Evolutionary conservation across 768 basidiomycete genomes (phyloP).

Genomic region (Lentinula aciculospora): DNA sequence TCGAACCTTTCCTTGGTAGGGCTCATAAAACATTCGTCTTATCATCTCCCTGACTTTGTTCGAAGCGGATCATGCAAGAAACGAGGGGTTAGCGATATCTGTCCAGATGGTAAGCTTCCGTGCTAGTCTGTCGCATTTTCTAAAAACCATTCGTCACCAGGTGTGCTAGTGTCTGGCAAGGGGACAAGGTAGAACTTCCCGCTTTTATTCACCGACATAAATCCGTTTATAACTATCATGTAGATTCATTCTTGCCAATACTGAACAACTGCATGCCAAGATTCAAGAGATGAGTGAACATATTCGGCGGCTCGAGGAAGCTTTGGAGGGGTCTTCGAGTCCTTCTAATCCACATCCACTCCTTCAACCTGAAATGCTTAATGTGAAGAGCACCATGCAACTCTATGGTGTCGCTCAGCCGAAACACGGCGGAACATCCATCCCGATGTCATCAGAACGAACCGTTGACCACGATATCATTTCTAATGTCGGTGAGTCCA

Average conservation of each 20-base stretch:
- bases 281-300: constrained; percentile 65
- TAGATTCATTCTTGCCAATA: constrained; percentile 60
- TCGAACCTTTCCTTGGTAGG: constrained; percentile 42
- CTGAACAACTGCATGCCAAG: constrained; percentile 58
- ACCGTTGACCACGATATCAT: background rate
- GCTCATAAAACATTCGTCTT: constrained; percentile 24
- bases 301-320: constrained; percentile 57
- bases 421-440: background rate
- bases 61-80: constrained; percentile 29
- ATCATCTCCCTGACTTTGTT: background rate
- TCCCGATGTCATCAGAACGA: background rate
- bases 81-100: constrained; percentile 62
- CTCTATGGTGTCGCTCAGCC: constrained; percentile 33
- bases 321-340: constrained; percentile 30
- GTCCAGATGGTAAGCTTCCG: constrained; percentile 47
- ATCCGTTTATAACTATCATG: background rate
- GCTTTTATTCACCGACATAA: constrained; percentile 7
- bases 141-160: constrained; percentile 21
- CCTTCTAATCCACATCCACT: constrained; percentile 52
- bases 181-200: constrained; percentile 40
- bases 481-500: background rate
- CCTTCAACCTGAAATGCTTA: constrained; percentile 39
- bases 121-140: background rate
- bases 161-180: constrained; percentile 61
- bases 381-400: constrained; percentile 53